Base-by-base conservation (phyloP, 805 yeast genomes). In the Cyberlindnera maclurae region DNA sequence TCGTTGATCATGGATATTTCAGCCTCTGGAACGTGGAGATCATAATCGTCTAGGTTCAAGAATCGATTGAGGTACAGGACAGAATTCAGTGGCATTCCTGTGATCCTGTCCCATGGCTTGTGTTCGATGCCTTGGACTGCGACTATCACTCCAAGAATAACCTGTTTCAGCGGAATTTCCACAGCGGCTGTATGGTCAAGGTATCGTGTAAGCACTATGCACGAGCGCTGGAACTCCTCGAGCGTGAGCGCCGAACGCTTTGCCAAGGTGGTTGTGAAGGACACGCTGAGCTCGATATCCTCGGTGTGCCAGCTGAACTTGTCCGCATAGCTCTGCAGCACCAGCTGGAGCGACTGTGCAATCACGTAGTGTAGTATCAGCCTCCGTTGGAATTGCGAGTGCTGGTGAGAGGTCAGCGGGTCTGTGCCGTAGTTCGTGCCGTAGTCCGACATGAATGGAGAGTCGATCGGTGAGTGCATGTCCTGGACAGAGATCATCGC, bases 1-100 rank as follows among this genome's bases (percentile, higher is more conserved):
- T 45, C 45, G 34, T 50, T 50, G 30, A 50, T 40, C 36, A 33
- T 43, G 15, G 30, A 38, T 15, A 50, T 38, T 33, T 50, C 52
- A 20, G 40, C 41, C 15, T 32, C 30, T 4, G 36, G 32, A 17
- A 34, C 28, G 13, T 13, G 12, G 17, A 48, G 33, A 15, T 42
- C 38, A 26, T 6, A 36, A 10, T 44, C 43, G 16, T 43, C 39
- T 11, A 28, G 22, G 13, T 28, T 27, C 34, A 41, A 29, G 17
- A 38, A 31, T 29, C 12, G 18, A 12, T 29, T 18, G 8, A 46
- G 28, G 15, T 29, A 29, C 2, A n/a, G 24, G 28, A 39, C 13
- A 5, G 32, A 29, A 9, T 26, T 29, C 34, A 29, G 6, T 24
- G 41, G 45, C 16, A 36, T 27, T 8, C 51, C 51, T 3, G 51